A percentile compares a stretch with the other conserved stretches of the same genome.
Conservation (phyloP, 2,329 filamentous ascomycete species). For the Cordyceps tenuipes region DNA sequence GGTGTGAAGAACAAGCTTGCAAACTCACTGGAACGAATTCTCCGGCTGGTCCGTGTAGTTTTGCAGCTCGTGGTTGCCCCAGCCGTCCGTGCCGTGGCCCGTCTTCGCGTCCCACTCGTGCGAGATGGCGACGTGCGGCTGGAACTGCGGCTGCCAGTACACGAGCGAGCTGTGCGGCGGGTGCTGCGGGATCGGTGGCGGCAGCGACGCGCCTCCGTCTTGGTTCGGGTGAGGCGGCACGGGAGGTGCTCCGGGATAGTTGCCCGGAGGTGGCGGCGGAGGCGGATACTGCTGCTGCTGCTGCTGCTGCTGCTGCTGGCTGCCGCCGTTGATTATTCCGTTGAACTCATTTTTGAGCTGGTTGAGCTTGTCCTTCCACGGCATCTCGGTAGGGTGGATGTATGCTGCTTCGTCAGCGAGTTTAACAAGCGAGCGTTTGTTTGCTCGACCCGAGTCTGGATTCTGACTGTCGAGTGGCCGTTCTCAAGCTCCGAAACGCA, state of each 20-base stretch:
- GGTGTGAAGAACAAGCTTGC: too few species aligned
- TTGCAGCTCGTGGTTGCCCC: constrained; percentile 54
- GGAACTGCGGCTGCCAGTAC: constrained; percentile 48
- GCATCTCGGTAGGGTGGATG: constrained; percentile 18
- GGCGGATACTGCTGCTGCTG: constrained; percentile 12
- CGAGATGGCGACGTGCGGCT: constrained; percentile 35
- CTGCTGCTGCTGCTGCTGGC: constrained; percentile 18
- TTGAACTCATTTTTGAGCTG: constrained; percentile 31
- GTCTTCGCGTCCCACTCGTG: constrained; percentile 47
- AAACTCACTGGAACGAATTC: constrained; percentile 43
- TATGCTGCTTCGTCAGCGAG: background rate
- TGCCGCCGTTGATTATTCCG: constrained; percentile 21
- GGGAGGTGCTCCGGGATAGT: constrained; percentile 11
- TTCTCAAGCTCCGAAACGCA: background rate
- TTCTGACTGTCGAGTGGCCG: background rate
- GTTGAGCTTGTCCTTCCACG: constrained; percentile 31
- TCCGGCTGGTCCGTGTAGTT: constrained; percentile 41
- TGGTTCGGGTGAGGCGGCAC: constrained; percentile 11
- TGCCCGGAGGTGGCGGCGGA: constrained; percentile 14
- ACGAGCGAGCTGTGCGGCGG: constrained; percentile 14
- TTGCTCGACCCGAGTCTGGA: background rate
- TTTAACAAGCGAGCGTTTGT: background rate
- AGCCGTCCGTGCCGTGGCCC: constrained; percentile 48
- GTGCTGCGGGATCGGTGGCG: constrained; percentile 14
- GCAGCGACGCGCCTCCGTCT: background rate